Percentiles rank a stretch among this genome's conserved stretches.
phyloP scores from a whole-genome alignment of 1,284 basidiomycete species.

The Cystobasidiaceae sp. region DNA sequence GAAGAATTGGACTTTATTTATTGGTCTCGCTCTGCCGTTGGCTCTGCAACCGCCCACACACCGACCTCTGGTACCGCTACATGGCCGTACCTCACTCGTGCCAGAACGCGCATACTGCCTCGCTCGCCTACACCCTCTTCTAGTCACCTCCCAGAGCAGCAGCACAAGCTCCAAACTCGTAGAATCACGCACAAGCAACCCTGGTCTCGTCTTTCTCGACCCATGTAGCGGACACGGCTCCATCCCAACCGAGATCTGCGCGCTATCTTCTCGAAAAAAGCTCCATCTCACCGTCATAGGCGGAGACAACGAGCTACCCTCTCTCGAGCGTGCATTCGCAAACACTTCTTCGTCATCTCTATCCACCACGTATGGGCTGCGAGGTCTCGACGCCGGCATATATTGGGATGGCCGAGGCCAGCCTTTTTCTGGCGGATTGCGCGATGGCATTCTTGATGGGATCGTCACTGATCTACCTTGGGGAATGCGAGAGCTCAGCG shows the following conservation, averaged over 20 bases:
- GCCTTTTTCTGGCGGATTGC: slow-evolving; percentile 1
- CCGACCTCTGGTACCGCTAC: neutral
- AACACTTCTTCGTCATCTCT: neutral
- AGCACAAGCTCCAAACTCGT: neutral
- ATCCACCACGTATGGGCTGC: neutral
- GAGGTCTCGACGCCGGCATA: neutral
- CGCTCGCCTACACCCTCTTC: neutral
- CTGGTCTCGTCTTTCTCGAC: neutral
- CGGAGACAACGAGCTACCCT: slow-evolving; percentile 17
- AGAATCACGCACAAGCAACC: no score
- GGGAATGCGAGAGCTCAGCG: slow-evolving; percentile 22
- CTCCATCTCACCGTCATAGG: neutral
- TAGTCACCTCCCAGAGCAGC: no score
- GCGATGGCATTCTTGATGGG: slow-evolving; percentile 9
- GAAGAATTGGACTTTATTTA: neutral
- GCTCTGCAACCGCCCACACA: neutral
- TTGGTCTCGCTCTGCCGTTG: neutral
- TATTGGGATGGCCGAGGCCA: slow-evolving; percentile 1
- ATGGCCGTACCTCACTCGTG: neutral
- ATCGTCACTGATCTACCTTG: slow-evolving; percentile 23
- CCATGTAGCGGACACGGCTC: slow-evolving; percentile 18
- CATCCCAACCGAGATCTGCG: slow-evolving; percentile 17
- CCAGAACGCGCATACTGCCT: neutral
- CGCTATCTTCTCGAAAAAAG: neutral
- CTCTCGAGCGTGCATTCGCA: neutral